phyloP scores from a whole-genome alignment of 805 yeast genomes.

The Metschnikowia vanudenii region DNA sequence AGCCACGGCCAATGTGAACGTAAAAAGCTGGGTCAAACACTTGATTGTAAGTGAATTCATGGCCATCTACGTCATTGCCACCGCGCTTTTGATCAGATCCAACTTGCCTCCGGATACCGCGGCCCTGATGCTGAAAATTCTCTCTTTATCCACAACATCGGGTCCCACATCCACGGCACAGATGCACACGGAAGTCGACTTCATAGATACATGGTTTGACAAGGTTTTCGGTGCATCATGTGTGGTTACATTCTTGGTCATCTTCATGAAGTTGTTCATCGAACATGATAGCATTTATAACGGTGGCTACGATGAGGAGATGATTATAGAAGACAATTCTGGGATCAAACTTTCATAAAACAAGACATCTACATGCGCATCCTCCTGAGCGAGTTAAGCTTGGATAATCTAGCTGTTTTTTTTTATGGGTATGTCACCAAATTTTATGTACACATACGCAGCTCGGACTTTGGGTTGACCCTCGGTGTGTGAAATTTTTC shows the following conservation, averaged over 20 bases:
- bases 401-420: no score
- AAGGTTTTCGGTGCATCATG: constrained; percentile 48
- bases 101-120: constrained; percentile 47
- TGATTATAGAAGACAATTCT: constrained; percentile 25
- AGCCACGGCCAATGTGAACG: constrained; percentile 12
- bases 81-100: constrained; percentile 49
- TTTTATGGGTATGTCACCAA: no score
- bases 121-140: constrained; percentile 37
- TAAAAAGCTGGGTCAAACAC: constrained; percentile 34
- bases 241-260: constrained; percentile 29
- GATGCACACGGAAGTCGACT: constrained; percentile 38
- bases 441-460: no score
- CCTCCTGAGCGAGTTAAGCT: no score
- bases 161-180: constrained; percentile 18
- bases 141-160: constrained; percentile 30
- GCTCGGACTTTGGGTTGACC: no score
- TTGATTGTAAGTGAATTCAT: constrained; percentile 44
- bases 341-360: constrained; percentile 11
- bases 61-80: constrained; percentile 52
- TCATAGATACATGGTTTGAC: constrained; percentile 53
- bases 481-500: no score
- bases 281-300: constrained; percentile 20
- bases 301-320: constrained; percentile 35
- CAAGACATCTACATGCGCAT: no score
- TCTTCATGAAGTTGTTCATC: constrained; percentile 20